Percentiles rank a stretch among this genome's conserved stretches.
Evolutionary conservation across 140 eudicot genomes (phyloP).

Genomic region (Flaveria floridana): DNA sequence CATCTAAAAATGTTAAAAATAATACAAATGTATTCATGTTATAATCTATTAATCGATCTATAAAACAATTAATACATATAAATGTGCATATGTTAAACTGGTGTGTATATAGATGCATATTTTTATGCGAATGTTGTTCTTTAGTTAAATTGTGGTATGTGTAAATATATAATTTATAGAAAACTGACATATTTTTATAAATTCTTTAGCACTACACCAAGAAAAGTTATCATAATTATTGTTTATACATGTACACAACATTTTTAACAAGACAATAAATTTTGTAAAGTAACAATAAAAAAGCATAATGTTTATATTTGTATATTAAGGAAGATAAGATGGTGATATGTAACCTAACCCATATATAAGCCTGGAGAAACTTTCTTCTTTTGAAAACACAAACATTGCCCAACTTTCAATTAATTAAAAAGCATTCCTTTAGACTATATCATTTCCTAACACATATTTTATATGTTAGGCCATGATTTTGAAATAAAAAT

Average conservation of each 20-base stretch:
- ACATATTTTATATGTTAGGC: neutral
- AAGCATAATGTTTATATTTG: neutral
- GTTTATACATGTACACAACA: neutral
- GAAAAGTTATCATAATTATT: no score
- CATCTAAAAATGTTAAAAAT: no score
- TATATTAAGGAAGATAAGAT: constrained; percentile 1
- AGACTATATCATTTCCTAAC: neutral
- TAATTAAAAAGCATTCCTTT: neutral
- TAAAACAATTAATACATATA: no score
- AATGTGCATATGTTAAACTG: no score
- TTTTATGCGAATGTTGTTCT: no score
- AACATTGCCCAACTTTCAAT: neutral
- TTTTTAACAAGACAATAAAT: neutral
- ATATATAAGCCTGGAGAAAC: neutral
- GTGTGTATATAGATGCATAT: no score
- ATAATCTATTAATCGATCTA: no score
- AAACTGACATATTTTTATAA: no score
- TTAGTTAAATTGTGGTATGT: no score
- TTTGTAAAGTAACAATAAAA: neutral
- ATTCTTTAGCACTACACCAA: no score
- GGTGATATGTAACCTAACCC: constrained; percentile 13
- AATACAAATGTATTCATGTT: no score
- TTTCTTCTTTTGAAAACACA: constrained; percentile 11
- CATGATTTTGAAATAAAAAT: neutral
- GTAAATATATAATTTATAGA: no score